Percentiles rank a stretch among this genome's conserved stretches.
Conservation (phyloP, 192 early-diverging fungal species). For the Kappamyces sp. region DNA sequence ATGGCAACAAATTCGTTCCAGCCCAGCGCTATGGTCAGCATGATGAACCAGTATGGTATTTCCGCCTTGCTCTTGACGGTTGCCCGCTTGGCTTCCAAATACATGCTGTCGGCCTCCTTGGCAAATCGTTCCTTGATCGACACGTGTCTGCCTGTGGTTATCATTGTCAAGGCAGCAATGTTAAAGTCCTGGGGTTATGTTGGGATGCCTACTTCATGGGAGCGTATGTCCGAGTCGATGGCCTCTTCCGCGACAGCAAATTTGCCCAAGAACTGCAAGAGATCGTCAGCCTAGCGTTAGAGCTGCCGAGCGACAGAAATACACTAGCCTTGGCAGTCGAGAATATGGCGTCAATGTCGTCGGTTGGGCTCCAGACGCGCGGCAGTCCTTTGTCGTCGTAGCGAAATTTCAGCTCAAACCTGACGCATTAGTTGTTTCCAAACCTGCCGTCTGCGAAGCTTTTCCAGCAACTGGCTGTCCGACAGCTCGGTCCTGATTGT, state of each 20-base stretch:
- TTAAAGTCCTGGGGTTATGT: constrained; percentile 28
- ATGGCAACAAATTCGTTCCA: constrained; percentile 90
- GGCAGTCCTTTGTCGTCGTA: constrained; percentile 92
- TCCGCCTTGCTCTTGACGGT: constrained; percentile 81
- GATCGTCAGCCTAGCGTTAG: constrained; percentile 40
- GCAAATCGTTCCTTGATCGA: constrained; percentile 71
- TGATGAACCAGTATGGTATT: constrained; percentile 81
- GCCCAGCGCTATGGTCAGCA: constrained; percentile 72
- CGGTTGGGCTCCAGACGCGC: constrained; percentile 87
- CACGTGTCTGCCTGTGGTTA: constrained; percentile 34
- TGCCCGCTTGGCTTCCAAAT: constrained; percentile 92
- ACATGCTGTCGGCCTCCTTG: constrained; percentile 84
- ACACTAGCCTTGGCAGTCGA: constrained; percentile 58
- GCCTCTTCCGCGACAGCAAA: constrained; percentile 50
- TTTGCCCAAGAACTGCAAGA: constrained; percentile 66
- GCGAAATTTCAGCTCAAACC: constrained; percentile 87
- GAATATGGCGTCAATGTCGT: constrained; percentile 90
- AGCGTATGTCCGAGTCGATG: constrained; percentile 29
- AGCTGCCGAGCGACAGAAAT: constrained; percentile 16
- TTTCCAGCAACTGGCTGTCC: constrained; percentile 73
- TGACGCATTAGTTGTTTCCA: too few species aligned
- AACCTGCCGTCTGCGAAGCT: constrained; percentile 5
- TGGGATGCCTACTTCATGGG: constrained; percentile 36
- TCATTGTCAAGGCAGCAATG: constrained; percentile 25
- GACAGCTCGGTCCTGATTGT: constrained; percentile 73